phyloP scores from a whole-genome alignment of 441 rosid genomes.

The Daphne laureola region DNA sequence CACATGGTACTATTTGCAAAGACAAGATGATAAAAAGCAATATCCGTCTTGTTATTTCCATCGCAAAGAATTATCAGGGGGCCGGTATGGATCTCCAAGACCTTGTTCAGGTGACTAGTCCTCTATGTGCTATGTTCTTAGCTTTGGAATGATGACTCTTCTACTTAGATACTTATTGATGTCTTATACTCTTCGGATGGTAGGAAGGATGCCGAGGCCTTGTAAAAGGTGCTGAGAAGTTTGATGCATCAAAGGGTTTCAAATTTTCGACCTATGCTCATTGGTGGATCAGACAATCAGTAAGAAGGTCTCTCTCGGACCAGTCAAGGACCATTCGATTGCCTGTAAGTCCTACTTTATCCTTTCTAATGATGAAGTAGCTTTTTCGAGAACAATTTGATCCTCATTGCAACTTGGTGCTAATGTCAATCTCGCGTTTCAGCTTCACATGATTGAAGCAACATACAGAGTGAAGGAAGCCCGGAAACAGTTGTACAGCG shows the following conservation, averaged over 20 bases:
- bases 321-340: slow-evolving; percentile 79
- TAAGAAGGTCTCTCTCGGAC: slow-evolving; percentile 76
- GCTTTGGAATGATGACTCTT: not conserved
- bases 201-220: slow-evolving; percentile 97
- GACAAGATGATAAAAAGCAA: slow-evolving; percentile 94
- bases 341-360: slow-evolving; percentile 48
- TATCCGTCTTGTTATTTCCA: slow-evolving; percentile 87
- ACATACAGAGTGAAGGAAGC: slow-evolving; percentile 85
- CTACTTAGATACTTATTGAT: not conserved
- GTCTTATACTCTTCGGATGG: slow-evolving; percentile 17
- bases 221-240: slow-evolving; percentile 78
- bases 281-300: slow-evolving; percentile 97
- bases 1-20: slow-evolving; percentile 63
- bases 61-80: slow-evolving; percentile 85
- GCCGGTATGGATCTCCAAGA: slow-evolving; percentile 88
- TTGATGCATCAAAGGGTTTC: slow-evolving; percentile 91
- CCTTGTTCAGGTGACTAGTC: slow-evolving; percentile 75
- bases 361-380: too few relatives aligned
- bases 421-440: slow-evolving; percentile 14
- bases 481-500: slow-evolving; percentile 56
- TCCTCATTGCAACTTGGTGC: too few relatives aligned
- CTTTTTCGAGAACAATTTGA: too few relatives aligned
- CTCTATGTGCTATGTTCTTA: slow-evolving; percentile 9
- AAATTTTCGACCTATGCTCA: slow-evolving; percentile 94
- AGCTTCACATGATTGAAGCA: slow-evolving; percentile 93